A percentile compares a stretch with the other conserved stretches of the same genome.
These are phyloP conservation scores for Neurospora sp. DNA, from an alignment of 495 filamentous ascomycete genomes.

Conservation along the genomic window DNA sequence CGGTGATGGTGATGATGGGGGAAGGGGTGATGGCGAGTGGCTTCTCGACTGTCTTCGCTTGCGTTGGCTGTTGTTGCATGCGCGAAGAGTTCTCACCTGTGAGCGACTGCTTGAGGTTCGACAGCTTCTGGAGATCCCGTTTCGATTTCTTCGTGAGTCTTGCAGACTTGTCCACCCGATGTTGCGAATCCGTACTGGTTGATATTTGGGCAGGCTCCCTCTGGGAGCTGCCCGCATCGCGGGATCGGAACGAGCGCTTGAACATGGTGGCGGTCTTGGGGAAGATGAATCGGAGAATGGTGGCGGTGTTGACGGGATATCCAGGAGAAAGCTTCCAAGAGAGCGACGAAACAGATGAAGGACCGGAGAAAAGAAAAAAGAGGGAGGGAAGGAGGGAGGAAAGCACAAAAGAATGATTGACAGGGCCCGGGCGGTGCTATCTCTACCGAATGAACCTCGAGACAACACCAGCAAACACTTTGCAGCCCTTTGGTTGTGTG, in stretches of 20 bases:
- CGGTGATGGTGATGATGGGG: conserved; percentile 73
- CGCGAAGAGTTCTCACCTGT: conserved; percentile 23
- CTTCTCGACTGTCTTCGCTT: conserved; percentile 40
- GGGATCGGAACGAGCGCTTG: conserved; percentile 70
- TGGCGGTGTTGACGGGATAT: conserved; percentile 6
- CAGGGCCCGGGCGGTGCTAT: conserved; percentile 40
- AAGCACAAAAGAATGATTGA: conserved; percentile 40
- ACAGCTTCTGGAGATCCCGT: conserved; percentile 59
- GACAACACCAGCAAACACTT: conserved; percentile 34
- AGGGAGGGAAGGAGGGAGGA: conserved; percentile 16
- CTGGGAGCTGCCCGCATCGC: conserved; percentile 31
- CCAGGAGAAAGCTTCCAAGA: conserved; percentile 13
- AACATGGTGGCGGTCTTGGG: conserved; percentile 54
- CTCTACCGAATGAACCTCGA: conserved; percentile 29
- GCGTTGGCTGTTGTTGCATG: conserved; percentile 6
- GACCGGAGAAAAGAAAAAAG: conserved; percentile 11
- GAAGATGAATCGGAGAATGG: conserved; percentile 9
- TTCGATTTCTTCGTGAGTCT: conserved; percentile 62
- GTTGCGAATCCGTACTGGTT: conserved; percentile 25
- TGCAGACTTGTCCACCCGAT: conserved; percentile 69
- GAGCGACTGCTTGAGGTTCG: conserved; percentile 55
- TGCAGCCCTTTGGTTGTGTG: conserved; percentile 47
- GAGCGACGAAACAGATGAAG: conserved; percentile 38
- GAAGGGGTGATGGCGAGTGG: conserved; percentile 36
- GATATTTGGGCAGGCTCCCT: conserved; percentile 15